phyloP scores from a whole-genome alignment of 1,284 basidiomycete species.

The Tilletiopsis washingtonensis region DNA sequence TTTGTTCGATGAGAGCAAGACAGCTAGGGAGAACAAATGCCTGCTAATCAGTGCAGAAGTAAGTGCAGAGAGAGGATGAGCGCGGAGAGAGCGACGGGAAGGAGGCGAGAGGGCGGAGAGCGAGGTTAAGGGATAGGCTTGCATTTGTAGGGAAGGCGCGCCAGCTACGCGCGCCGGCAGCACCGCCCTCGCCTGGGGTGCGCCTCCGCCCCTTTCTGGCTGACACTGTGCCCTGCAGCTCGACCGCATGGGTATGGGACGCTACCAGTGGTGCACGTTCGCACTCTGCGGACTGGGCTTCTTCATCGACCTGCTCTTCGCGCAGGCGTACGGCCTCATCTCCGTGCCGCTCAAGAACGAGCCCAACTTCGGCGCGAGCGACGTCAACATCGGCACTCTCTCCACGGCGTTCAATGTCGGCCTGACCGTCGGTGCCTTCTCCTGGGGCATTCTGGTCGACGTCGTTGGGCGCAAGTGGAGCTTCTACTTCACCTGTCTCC shows the following conservation, averaged over 20 bases:
- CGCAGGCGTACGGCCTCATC: constrained; percentile 35
- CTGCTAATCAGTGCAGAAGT: constrained; percentile 26
- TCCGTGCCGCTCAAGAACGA: constrained; percentile 24
- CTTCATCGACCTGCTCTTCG: constrained; percentile 42
- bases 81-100: too few relatives aligned
- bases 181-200: neutral
- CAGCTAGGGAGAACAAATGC: constrained; percentile 29
- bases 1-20: constrained; percentile 23
- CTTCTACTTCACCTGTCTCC: constrained; percentile 37
- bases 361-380: constrained; percentile 13
- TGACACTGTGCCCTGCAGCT: constrained; percentile 4
- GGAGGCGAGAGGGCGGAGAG: too few relatives aligned
- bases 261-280: constrained; percentile 35
- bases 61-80: neutral
- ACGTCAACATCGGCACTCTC: constrained; percentile 22
- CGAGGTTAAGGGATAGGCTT: too few relatives aligned
- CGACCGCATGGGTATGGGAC: constrained; percentile 35
- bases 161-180: neutral
- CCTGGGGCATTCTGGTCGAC: constrained; percentile 40
- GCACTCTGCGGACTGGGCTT: constrained; percentile 36
- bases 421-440: constrained; percentile 37
- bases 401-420: constrained; percentile 32
- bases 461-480: constrained; percentile 34
- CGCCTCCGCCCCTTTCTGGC: neutral
- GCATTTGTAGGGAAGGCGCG: too few relatives aligned